Percentiles rank a stretch among this genome's conserved stretches.
phyloP scores from a whole-genome alignment of 1,284 basidiomycete species.

The Rhodotorula sp. region DNA sequence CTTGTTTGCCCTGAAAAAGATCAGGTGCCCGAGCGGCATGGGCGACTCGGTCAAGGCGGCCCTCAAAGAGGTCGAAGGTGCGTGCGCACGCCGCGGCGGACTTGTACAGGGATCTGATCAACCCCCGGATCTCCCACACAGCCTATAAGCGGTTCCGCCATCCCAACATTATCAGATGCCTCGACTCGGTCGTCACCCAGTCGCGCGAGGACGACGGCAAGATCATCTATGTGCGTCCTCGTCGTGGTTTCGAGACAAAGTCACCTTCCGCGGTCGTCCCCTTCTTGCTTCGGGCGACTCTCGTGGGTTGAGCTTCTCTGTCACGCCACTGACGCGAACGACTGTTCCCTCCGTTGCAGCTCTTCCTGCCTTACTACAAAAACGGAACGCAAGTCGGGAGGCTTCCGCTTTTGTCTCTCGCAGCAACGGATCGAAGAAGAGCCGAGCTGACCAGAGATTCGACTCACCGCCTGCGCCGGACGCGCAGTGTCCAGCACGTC shows the following conservation, averaged over 20 bases:
- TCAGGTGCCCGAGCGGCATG: constrained; percentile 43
- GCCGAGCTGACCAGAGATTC: neutral
- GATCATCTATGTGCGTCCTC: constrained; percentile 71
- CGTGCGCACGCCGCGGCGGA: neutral
- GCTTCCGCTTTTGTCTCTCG: neutral
- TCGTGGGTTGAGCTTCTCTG: neutral
- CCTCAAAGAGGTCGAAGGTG: constrained; percentile 44
- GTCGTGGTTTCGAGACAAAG: neutral
- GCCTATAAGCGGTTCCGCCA: constrained; percentile 59
- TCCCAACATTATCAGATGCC: constrained; percentile 82
- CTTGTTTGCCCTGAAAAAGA: constrained; percentile 87
- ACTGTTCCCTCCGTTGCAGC: constrained; percentile 10
- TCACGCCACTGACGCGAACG: neutral
- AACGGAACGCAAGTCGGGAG: constrained; percentile 51
- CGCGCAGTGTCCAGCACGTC: constrained; percentile 75
- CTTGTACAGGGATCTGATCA: neutral
- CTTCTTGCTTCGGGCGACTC: neutral
- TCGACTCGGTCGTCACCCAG: constrained; percentile 93
- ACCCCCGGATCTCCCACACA: neutral
- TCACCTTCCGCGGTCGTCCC: too few relatives aligned
- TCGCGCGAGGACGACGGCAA: constrained; percentile 84
- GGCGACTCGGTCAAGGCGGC: constrained; percentile 41
- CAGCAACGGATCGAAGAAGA: neutral
- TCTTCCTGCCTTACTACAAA: constrained; percentile 83
- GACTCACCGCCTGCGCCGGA: neutral